Base-by-base conservation (phyloP, 306 rosid genomes). In the Hippophae gyantsensis region DNA sequence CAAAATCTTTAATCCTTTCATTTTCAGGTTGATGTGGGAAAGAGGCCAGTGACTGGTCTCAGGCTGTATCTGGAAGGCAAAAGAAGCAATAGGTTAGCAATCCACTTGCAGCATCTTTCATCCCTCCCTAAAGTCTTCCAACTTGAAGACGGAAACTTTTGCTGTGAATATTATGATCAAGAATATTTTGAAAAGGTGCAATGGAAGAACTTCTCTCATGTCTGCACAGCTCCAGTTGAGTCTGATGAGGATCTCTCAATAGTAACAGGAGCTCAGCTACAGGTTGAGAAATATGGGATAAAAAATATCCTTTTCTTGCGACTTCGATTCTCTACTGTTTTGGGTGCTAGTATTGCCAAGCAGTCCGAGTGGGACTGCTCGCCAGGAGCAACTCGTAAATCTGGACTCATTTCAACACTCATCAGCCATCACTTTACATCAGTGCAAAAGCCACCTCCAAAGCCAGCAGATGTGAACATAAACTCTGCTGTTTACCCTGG, bases 121-220 rank as follows among this genome's bases (percentile, higher is more conserved):
- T 85, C 96, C 62, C 94, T 85, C 76, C 98, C 98, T 43, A 87
- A 78, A 78, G 74, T 76, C 64, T 79, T 90, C 70, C 96, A 78
- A 78, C 89, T 90, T 2, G 79, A 81, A 67, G 96, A 87, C 68
- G 82, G 78, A 1, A 85, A 76, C 79, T 76, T 81, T 69, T 25
- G 13, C 59, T 79, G 68, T 48, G 89, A 74, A 56, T 57, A 86
- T 44, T 65, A 71, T 27, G 92, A 87, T 60, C 89, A 74, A 60
- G 83, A 64, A 67, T 90, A 82, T 74, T 84, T 72, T 42, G 98
- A 90, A 78, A 90, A 87, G 82, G 98, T 90, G 60, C 98, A 79
- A 63, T 90, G 95, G 89, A 90, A 90, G 87, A 85, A 83, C 82
- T 90, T 90, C 73, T 90, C 98, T 69, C 98, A 87, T 52, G 95